Evolutionary conservation across 805 yeast genomes (phyloP).

Genomic region (Cyberlindnera sargentensis): DNA sequence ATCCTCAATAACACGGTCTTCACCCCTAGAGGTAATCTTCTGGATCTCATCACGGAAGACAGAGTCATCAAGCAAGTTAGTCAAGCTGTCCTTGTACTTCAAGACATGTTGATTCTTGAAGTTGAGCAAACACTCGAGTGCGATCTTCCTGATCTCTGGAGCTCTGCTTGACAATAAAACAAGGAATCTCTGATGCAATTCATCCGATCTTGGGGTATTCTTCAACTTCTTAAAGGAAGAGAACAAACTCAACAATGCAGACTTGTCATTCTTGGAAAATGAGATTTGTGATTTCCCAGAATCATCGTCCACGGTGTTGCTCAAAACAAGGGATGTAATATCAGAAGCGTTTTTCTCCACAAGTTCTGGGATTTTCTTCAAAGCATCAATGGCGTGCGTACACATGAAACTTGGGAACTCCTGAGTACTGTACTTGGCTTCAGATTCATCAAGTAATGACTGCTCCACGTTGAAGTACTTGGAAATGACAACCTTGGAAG

Average conservation of each 20-base stretch:
- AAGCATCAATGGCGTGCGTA: constrained; percentile 48
- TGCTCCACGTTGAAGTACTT: constrained; percentile 7
- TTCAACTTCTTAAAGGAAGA: constrained; percentile 58
- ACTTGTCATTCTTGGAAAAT: constrained; percentile 41
- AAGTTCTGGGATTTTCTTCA: constrained; percentile 51
- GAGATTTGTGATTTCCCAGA: neutral
- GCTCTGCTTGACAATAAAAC: constrained; percentile 54
- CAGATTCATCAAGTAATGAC: constrained; percentile 10
- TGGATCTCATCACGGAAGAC: constrained; percentile 81
- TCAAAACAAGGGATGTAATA: constrained; percentile 53
- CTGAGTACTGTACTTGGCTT: constrained; percentile 5
- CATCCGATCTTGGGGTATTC: constrained; percentile 42
- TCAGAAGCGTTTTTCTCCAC: constrained; percentile 58
- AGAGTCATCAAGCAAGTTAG: constrained; percentile 72
- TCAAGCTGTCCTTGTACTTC: constrained; percentile 67
- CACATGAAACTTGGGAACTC: constrained; percentile 27
- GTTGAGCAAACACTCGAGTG: constrained; percentile 62
- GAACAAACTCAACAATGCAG: constrained; percentile 53
- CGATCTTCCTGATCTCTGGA: constrained; percentile 59
- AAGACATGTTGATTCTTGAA: constrained; percentile 51
- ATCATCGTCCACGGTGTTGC: constrained; percentile 14
- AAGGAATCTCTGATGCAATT: constrained; percentile 47
- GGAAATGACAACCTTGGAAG: constrained; percentile 5
- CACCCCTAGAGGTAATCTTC: constrained; percentile 47
- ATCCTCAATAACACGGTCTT: constrained; percentile 47